Conservation (phyloP, 371 early-diverging fungal genomes). For the Catenaria anguillulae region DNA sequence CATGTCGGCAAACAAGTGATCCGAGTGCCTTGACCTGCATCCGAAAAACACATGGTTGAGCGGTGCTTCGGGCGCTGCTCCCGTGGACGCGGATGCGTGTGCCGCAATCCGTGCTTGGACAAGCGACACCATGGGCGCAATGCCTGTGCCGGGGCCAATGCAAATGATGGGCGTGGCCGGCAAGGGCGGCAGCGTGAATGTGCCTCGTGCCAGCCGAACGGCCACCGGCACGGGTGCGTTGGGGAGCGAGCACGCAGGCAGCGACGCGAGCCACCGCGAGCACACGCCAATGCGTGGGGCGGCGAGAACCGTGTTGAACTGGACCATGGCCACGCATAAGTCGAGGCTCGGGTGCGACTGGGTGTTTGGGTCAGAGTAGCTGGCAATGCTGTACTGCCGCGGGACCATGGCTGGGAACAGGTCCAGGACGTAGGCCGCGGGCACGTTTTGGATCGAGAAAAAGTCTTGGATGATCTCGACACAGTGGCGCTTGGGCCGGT, state of each 20-base stretch:
- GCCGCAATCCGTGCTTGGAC: constrained; percentile 41
- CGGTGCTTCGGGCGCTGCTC: constrained; percentile 22
- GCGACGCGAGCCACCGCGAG: constrained; percentile 51
- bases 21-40: constrained; percentile 48
- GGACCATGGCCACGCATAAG: constrained; percentile 68
- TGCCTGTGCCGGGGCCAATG: constrained; percentile 76
- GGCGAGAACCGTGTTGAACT: constrained; percentile 55
- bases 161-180: constrained; percentile 41
- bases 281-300: constrained; percentile 60
- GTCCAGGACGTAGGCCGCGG: constrained; percentile 67
- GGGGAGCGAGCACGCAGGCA: too few relatives aligned
- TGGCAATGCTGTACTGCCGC: constrained; percentile 73
- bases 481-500: constrained; percentile 56
- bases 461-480: constrained; percentile 78
- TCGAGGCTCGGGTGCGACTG: constrained; percentile 42
- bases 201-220: neutral
- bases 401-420: constrained; percentile 59
- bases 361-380: constrained; percentile 27
- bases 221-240: constrained; percentile 16
- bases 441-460: constrained; percentile 39
- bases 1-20: constrained; percentile 56
- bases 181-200: neutral
- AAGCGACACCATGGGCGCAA: constrained; percentile 79
- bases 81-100: too few relatives aligned
- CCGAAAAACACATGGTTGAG: constrained; percentile 68